Evolutionary conservation across 345 rosid genomes (phyloP), one percentile per base, ranked within the genome.

Genomic region (Laguncularia racemosa): DNA sequence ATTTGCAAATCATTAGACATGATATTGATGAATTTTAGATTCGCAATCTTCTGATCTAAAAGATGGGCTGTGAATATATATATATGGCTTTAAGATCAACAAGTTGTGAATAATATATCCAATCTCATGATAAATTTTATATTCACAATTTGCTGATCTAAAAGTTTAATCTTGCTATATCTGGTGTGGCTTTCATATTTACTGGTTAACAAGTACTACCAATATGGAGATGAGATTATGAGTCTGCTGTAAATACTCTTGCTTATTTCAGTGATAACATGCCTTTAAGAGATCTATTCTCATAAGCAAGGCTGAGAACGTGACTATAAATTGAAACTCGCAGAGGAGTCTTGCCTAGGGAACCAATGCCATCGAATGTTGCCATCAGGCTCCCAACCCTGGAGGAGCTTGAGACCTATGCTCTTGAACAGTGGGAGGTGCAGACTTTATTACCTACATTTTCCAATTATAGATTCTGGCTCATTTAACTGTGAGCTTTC

Each of bases 341-440:
- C 79, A 93, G 99, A 50, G 97, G 89, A 71, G 78, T 77, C 72
- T 78, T 93, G 71, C 96, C 95, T 52, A 82, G 97, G 71, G 97
- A 93, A 74, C 77, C 96, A 16, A 83, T 89, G 95, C 83, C 88
- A 55, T 23, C 78, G 20, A 67, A 62, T 71, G 57, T 78, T 72
- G 77, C 75, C 40, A 71, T 55, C 33, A 80, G 85, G 62, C 97
- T 86, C 59, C 96, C 96, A 50, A 89, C 78, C 56, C 69, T 62
- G 63, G 81, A 81, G 69, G 97, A 93, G 64, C 95, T 93, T 1
- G 95, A 87, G 58, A 61, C 68, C 44, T 93, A 80, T 73, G 96
- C 97, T 28, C 81, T 77, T 73, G 84, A 79, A 47, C 95, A 93
- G 48, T 93, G 99, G 99, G 96, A 89, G 96, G 96, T 89, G 72